These are phyloP conservation scores for Monosporascus sp. DNA, from an alignment of 2,329 filamentous ascomycete species.

Conservation along the genomic window DNA sequence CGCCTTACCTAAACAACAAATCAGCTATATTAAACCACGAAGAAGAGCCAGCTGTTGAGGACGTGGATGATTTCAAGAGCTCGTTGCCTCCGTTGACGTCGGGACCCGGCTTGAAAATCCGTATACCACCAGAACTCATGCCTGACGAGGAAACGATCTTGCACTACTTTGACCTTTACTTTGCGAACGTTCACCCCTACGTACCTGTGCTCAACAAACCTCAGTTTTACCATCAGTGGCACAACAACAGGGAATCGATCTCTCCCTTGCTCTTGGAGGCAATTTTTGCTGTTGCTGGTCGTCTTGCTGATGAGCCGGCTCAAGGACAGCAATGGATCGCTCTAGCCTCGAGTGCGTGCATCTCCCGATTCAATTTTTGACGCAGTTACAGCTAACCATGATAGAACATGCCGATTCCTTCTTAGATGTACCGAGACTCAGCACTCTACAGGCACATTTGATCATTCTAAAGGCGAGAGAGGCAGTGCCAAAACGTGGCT, in stretches of 20 bases:
- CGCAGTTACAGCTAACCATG: constrained; percentile 18
- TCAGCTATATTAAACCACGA: constrained; percentile 38
- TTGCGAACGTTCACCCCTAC: constrained; percentile 85
- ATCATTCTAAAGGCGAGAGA: constrained; percentile 88
- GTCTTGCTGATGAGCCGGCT: constrained; percentile 75
- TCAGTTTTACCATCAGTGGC: constrained; percentile 86
- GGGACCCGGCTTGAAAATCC: constrained; percentile 69
- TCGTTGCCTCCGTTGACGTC: constrained; percentile 62
- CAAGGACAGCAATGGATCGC: constrained; percentile 92
- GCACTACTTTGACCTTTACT: constrained; percentile 87
- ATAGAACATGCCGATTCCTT: constrained; percentile 86
- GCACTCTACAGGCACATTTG: constrained; percentile 84
- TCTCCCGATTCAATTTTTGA: not conserved
- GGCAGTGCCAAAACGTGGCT: constrained; percentile 85
- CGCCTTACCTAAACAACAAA: constrained; percentile 76
- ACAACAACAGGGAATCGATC: constrained; percentile 72
- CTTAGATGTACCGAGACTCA: constrained; percentile 84
- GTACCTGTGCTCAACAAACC: constrained; percentile 81
- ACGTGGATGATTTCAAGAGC: constrained; percentile 67
- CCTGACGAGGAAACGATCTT: constrained; percentile 76
- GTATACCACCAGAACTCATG: constrained; percentile 91
- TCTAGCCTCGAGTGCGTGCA: constrained; percentile 67
- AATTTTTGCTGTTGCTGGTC: constrained; percentile 82
- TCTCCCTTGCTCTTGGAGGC: constrained; percentile 86
- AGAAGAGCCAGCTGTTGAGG: constrained; percentile 62